Percentiles rank a stretch among this genome's conserved stretches.
Evolutionary conservation across 164 flowering plant genomes (phyloP).

Genomic region (Magnolia changhungtana): DNA sequence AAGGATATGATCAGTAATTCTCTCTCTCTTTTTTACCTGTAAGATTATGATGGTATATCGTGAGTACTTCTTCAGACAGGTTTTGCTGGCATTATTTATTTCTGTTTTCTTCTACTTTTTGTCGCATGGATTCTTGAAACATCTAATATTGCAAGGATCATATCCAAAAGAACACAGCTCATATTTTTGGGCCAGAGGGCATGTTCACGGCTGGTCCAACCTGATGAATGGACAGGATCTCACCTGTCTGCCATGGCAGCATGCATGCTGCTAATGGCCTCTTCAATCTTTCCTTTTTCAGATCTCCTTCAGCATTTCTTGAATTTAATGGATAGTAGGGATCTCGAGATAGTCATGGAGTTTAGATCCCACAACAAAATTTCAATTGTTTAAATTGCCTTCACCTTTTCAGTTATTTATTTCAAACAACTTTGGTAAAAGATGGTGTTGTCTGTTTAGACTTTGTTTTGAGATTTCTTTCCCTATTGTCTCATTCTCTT

Average conservation of each 20-base stretch:
- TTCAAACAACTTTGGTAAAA: background rate
- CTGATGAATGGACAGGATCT: background rate
- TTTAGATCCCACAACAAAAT: too few relatives aligned
- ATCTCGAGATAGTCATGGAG: background rate
- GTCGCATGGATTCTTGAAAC: background rate
- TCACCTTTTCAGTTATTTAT: background rate
- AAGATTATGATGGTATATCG: background rate
- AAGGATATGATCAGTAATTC: slow-evolving; percentile 79
- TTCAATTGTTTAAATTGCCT: too few relatives aligned
- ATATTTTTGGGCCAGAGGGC: background rate
- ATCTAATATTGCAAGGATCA: background rate
- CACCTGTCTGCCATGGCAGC: background rate
- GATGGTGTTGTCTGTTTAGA: background rate
- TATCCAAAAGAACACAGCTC: background rate
- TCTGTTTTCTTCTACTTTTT: background rate
- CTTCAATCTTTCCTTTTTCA: background rate
- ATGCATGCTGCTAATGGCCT: background rate
- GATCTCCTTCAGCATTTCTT: background rate
- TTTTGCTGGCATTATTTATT: background rate
- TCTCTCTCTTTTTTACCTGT: slow-evolving; percentile 7
- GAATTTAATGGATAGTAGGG: background rate
- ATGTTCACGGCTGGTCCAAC: background rate
- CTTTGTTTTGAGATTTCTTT: too few relatives aligned
- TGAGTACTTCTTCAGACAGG: background rate
- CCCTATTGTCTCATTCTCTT: background rate